phyloP scores from a whole-genome alignment of 2,329 filamentous ascomycete species.

The Ophiobolus disseminans region DNA sequence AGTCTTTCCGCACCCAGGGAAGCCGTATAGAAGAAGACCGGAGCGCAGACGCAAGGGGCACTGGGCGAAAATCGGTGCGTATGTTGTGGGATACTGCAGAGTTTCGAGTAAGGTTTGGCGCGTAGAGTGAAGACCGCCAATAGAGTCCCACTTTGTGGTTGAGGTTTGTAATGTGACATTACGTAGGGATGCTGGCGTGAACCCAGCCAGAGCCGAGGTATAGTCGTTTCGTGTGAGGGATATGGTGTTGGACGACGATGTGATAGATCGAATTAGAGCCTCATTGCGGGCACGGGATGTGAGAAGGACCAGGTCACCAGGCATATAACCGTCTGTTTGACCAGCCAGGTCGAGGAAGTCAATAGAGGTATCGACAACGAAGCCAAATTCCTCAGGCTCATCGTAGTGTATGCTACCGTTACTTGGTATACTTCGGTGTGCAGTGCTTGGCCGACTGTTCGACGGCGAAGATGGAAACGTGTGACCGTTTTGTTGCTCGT shows the following conservation, averaged over 20 bases:
- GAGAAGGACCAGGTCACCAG: constrained; percentile 85
- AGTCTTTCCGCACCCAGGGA: constrained; percentile 95
- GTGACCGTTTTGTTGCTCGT: constrained; percentile 34
- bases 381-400: constrained; percentile 59
- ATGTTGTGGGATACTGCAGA: constrained; percentile 94
- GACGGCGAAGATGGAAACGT: constrained; percentile 53
- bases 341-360: constrained; percentile 94
- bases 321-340: constrained; percentile 97
- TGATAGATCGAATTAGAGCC: constrained; percentile 83
- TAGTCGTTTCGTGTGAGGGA: constrained; percentile 79
- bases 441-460: constrained; percentile 55
- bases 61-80: constrained; percentile 95
- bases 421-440: constrained; percentile 54
- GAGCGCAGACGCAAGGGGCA: constrained; percentile 94
- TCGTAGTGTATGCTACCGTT: constrained; percentile 36
- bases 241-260: constrained; percentile 55
- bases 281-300: constrained; percentile 89
- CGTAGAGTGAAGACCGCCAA: constrained; percentile 86
- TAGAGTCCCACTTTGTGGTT: constrained; percentile 89
- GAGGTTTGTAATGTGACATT: constrained; percentile 94
- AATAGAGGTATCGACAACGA: constrained; percentile 75
- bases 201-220: constrained; percentile 82
- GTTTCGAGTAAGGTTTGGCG: constrained; percentile 93
- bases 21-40: constrained; percentile 91
- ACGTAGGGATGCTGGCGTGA: constrained; percentile 91